Conservation (phyloP, 345 rosid genomes). For the Camelina hispida region DNA sequence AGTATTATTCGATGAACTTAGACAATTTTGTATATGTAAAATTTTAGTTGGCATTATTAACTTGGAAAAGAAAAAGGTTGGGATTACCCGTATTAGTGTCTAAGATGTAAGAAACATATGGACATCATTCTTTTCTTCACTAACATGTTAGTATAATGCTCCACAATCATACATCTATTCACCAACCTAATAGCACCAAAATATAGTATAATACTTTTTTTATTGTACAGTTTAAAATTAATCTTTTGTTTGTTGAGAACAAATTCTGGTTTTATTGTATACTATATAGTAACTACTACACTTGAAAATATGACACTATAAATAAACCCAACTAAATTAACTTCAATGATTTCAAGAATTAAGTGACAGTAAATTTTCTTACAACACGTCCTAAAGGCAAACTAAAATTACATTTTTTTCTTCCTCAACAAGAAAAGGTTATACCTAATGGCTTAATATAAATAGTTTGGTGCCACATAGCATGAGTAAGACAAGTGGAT, state of each 20-base stretch:
- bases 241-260: background rate
- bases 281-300: background rate
- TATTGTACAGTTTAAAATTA: too few relatives aligned
- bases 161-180: slow-evolving; percentile 28
- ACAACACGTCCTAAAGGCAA: background rate
- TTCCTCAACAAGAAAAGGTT: slow-evolving; percentile 18
- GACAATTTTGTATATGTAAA: background rate
- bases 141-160: slow-evolving; percentile 29
- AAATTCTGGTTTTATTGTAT: slow-evolving; percentile 7
- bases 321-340: slow-evolving; percentile 1
- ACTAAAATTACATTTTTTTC: background rate
- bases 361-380: slow-evolving; percentile 11
- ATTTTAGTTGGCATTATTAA: slow-evolving; percentile 22
- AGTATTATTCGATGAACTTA: slow-evolving; percentile 20
- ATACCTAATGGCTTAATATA: slow-evolving; percentile 24
- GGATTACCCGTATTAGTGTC: slow-evolving; percentile 17
- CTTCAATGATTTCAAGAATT: slow-evolving; percentile 13
- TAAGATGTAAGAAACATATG: background rate
- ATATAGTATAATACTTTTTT: too few relatives aligned
- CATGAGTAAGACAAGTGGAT: slow-evolving; percentile 18
- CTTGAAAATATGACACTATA: background rate
- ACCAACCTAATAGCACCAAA: slow-evolving; percentile 42
- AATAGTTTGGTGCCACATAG: slow-evolving; percentile 10
- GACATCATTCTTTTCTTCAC: slow-evolving; percentile 30
- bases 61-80: background rate